A percentile compares a stretch with the other conserved stretches of the same genome.
Evolutionary conservation across 257 asterid genomes (phyloP).

Genomic region (Leonotis leonurus): DNA sequence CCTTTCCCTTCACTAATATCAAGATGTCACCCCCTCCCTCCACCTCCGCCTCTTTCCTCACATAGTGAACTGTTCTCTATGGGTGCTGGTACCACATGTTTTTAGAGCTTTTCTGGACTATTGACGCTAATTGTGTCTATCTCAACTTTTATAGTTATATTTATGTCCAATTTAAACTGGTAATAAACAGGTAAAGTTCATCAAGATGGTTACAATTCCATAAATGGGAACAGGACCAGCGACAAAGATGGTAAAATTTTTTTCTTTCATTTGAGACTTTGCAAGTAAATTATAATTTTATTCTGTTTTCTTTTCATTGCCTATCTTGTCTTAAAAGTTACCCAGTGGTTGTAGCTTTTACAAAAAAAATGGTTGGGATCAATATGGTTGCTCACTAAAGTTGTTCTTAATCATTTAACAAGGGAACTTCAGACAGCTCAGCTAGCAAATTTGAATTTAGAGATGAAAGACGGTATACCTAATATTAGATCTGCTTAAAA

Average conservation of each 20-base stretch:
- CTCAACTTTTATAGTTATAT: not conserved
- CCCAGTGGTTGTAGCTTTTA: too few species aligned
- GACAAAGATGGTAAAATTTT: constrained; percentile 54
- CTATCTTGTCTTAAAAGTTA: not conserved
- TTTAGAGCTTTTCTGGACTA: not conserved
- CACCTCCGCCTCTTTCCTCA: not conserved
- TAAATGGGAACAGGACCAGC: constrained; percentile 31
- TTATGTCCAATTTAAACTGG: not conserved
- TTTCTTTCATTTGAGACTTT: constrained; percentile 2
- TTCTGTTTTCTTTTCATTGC: not conserved
- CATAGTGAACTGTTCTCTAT: not conserved
- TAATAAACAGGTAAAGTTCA: constrained; percentile 40
- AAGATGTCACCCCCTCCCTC: not conserved
- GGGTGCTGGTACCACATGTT: not conserved
- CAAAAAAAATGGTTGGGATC: too few species aligned
- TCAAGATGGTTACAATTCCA: constrained; percentile 30
- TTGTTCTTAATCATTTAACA: not conserved
- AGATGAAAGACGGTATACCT: too few species aligned
- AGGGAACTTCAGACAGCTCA: not conserved
- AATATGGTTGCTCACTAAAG: not conserved
- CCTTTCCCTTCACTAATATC: not conserved
- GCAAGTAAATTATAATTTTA: not conserved
- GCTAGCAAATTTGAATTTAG: too few species aligned
- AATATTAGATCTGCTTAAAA: too few species aligned
- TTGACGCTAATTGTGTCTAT: not conserved